Conservation (phyloP, 495 filamentous ascomycete species). For the Hypoxylon fragiforme region DNA sequence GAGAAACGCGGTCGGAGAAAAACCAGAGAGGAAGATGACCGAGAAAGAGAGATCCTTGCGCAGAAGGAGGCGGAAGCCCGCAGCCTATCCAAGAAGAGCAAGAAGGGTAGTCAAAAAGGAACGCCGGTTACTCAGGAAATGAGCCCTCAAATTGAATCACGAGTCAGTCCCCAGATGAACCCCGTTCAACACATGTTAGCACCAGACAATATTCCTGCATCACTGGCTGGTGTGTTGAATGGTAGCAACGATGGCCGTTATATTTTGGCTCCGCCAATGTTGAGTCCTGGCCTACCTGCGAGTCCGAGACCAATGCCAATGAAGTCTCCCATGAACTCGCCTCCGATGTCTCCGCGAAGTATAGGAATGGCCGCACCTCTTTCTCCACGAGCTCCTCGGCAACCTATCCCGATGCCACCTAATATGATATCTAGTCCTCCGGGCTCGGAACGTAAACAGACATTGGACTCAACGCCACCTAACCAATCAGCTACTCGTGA, state of each 20-base stretch:
- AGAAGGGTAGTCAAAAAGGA: constrained; percentile 54
- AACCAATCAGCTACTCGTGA: constrained; percentile 43
- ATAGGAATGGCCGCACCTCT: constrained; percentile 61
- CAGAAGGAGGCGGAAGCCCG: constrained; percentile 64
- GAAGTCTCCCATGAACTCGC: constrained; percentile 71
- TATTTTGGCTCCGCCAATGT: constrained; percentile 54
- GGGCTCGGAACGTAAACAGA: constrained; percentile 42
- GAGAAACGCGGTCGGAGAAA: constrained; percentile 76
- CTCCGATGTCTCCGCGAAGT: constrained; percentile 66
- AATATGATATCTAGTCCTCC: constrained; percentile 63
- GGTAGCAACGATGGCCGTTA: constrained; percentile 38
- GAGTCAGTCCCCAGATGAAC: too few species aligned
- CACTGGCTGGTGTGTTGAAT: constrained; percentile 56
- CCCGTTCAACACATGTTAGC: constrained; percentile 25
- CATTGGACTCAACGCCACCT: constrained; percentile 46
- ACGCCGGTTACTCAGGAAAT: constrained; percentile 41
- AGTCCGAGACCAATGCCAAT: constrained; percentile 84
- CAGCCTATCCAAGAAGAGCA: constrained; percentile 67
- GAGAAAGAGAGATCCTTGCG: constrained; percentile 68
- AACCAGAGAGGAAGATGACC: constrained; percentile 87
- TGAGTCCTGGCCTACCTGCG: constrained; percentile 85
- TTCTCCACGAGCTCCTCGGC: constrained; percentile 70
- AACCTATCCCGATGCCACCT: constrained; percentile 66
- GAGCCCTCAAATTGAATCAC: constrained; percentile 36
- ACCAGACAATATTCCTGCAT: constrained; percentile 40